Evolutionary conservation across 768 basidiomycete genomes (phyloP), one percentile per base, ranked within the genome.

Genomic region (Boletus barrowsii): DNA sequence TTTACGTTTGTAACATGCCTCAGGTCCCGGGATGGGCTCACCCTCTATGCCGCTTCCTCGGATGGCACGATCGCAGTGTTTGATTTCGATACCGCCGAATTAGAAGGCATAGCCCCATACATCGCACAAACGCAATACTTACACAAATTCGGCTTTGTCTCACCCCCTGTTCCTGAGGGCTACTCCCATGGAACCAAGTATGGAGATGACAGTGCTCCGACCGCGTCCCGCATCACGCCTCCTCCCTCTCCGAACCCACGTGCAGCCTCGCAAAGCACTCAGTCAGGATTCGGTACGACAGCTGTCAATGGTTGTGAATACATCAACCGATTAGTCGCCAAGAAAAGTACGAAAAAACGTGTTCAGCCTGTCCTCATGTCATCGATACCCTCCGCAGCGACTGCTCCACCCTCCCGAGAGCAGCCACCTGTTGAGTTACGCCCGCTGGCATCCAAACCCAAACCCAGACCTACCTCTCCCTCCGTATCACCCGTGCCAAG

Each of bases 11-110:
- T 66, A 48, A 55, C 55, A 56, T 29, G 35, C 50, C 35, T 24
- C 59, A 97, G 94, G 94, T 94, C 94, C 10, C 83, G 82, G 70
- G 95, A 98, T 65, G 97, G 97, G 10, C 78, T 90, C 42, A 90
- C 90, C 3, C 79, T 99, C 1, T 98, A 96, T 62, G 94, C 93
- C 0, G 93, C 90, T 55, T 97, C 95, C 1, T 96, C 93, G 0
- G 97, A 99, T 66, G 97, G 97, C 2, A 94, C 94, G 0, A 84
- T 98, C 51, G 92, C 86, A 1, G 92, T 87, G 2, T 90, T 97
- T 72, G 78, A 81, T 59, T 98, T 98, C 62, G 86, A 89, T 40
- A 66, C 82, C 2, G 82, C 84, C 32, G 92, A 93, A 69, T 73
- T 91, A 3, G 89, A 90, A 66, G 91, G 91, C 33, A 87, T 93